A percentile compares a stretch with the other conserved stretches of the same genome.
These are phyloP conservation scores for Fusarium sp. DNA, from an alignment of 2,329 filamentous ascomycete species.

Conservation along the genomic window DNA sequence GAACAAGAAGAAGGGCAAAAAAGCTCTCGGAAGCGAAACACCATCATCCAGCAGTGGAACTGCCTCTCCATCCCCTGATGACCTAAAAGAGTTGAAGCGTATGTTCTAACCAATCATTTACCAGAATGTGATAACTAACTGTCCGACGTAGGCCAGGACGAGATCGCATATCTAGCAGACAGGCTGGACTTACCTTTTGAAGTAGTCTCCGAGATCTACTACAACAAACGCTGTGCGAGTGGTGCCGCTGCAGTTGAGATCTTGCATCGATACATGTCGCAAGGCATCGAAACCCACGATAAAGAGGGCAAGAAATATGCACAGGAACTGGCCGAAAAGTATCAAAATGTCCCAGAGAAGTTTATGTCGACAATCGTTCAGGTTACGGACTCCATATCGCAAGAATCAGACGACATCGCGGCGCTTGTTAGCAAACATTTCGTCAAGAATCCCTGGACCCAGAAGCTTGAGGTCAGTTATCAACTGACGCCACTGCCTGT, in stretches of 20 bases:
- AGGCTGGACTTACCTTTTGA: conserved; percentile 53
- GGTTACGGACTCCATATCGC: conserved; percentile 48
- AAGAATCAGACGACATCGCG: conserved; percentile 54
- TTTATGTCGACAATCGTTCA: conserved; percentile 56
- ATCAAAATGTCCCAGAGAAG: conserved; percentile 55
- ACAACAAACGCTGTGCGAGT: conserved; percentile 50
- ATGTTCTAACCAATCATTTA: background rate
- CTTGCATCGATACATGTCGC: conserved; percentile 54
- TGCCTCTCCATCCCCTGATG: conserved; percentile 22
- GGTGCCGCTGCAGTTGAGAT: conserved; percentile 55
- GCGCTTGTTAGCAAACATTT: conserved; percentile 55
- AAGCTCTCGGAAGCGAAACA: conserved; percentile 9
- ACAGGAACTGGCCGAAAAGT: conserved; percentile 49
- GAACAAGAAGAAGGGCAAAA: conserved; percentile 47
- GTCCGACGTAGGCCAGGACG: conserved; percentile 46
- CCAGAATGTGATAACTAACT: background rate
- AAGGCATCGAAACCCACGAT: conserved; percentile 49
- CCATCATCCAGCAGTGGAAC: conserved; percentile 26
- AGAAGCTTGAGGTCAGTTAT: conserved; percentile 52
- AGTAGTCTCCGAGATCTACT: conserved; percentile 55
- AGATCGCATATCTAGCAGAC: conserved; percentile 57
- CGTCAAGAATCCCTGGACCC: conserved; percentile 50
- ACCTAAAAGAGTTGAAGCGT: conserved; percentile 46
- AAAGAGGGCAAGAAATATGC: conserved; percentile 44
- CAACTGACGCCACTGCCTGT: conserved; percentile 49